Base-by-base conservation (phyloP, 352 stramenopile genomes). In the Globisporangium paddicum region DNA sequence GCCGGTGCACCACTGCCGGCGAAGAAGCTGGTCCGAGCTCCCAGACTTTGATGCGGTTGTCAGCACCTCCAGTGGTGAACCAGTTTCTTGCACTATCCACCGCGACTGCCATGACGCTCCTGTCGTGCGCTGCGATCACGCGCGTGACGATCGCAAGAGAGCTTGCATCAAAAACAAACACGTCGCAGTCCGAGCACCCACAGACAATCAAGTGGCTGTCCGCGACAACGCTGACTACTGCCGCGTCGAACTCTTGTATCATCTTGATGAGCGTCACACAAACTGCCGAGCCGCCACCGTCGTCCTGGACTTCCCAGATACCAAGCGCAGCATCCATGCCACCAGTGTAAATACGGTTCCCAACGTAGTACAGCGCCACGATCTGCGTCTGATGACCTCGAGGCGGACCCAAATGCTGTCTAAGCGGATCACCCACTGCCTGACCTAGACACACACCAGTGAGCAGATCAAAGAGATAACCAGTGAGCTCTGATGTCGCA, bases 31-130 rank as follows among this genome's bases (percentile, higher is more conserved):
- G 32, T 32, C 71, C 66, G 26, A 91, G 19, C 11, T 82, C 47
- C 81, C 82, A 93, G 0, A 88, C 67, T 62, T 89, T 88, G 41
- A 92, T 60, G 28, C 70, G 72, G 18, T 79, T 70, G 64, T 93
- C 84, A 3, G 78, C 78, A 18, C 63, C 71, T 8, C 71, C 84
- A 1, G 84, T 88, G 8, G 66, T 80, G 6, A 94, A 58, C 9
- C 66, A 58, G 2, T 52, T 63, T 45, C 75, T 78, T 10, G 66
- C 61, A 44, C 75, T 85, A 16, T 89, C 63, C 5, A 91, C 48
- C 19, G 55, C 60, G 16, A 94, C 55, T 1, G 69, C 63, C 19
- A 72, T 79, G 32, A 86, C 65, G 1, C 73, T 89, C 25, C 71
- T 68, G 0, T 73, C 66, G 34, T 93, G 84, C 0, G 79, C 73